A percentile compares a stretch with the other conserved stretches of the same genome.
Evolutionary conservation across 2,329 filamentous ascomycete genomes (phyloP).

Genomic region (Balansia obtecta): DNA sequence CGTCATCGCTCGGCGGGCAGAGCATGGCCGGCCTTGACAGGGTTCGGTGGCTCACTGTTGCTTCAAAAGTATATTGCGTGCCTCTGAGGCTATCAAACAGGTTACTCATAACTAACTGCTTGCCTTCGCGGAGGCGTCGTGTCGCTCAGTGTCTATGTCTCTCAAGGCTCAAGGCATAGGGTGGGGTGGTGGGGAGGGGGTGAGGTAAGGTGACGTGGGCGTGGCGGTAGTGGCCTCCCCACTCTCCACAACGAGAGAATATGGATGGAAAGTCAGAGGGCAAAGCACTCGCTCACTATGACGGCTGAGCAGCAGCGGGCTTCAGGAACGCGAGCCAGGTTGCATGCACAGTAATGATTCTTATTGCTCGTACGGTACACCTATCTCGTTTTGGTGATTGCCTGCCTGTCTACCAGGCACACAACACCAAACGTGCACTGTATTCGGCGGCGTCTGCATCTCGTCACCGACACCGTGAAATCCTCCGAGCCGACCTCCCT

Average conservation of each 20-base stretch:
- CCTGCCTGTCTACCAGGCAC: not conserved
- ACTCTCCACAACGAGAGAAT: not conserved
- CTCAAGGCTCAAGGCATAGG: not conserved
- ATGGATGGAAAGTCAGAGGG: no score
- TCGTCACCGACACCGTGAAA: no score
- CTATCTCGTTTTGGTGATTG: not conserved
- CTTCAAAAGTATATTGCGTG: not conserved
- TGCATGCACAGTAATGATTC: not conserved
- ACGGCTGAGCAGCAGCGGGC: not conserved
- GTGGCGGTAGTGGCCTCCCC: not conserved
- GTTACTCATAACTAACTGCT: slow-evolving; percentile 5
- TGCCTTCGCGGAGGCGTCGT: not conserved
- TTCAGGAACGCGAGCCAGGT: not conserved
- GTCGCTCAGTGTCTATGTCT: not conserved
- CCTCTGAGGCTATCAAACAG: not conserved
- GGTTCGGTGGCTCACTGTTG: not conserved
- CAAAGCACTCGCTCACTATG: no score
- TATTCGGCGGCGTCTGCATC: not conserved
- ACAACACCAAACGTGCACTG: not conserved
- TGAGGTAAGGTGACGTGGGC: not conserved
- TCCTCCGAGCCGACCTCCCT: no score
- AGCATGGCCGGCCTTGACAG: not conserved
- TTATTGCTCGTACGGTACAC: not conserved
- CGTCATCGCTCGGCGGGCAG: not conserved
- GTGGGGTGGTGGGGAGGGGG: not conserved